Evolutionary conservation across 495 filamentous ascomycete genomes (phyloP).

Genomic region (Podospora tetraspora): DNA sequence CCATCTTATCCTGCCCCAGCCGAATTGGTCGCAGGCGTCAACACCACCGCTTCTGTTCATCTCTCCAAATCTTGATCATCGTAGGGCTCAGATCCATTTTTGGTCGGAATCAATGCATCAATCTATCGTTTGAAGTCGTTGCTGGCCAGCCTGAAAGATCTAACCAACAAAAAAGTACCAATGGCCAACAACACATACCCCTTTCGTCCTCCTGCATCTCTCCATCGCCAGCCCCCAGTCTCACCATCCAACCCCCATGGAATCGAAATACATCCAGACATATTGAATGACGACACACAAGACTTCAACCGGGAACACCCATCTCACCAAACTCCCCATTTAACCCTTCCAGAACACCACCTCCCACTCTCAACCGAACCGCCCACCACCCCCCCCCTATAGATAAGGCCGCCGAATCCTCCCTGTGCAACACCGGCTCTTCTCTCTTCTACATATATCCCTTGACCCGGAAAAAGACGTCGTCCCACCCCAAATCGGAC

Average conservation of each 20-base stretch:
- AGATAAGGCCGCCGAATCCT: background rate
- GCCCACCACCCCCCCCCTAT: background rate
- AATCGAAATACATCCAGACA: background rate
- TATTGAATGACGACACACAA: background rate
- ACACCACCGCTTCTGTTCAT: background rate
- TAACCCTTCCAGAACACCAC: slow-evolving; percentile 10
- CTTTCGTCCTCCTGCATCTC: background rate
- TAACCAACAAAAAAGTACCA: background rate
- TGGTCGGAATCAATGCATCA: background rate
- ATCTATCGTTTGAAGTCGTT: background rate
- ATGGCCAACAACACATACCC: background rate
- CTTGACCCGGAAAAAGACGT: background rate
- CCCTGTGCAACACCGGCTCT: background rate
- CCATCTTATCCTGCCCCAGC: background rate
- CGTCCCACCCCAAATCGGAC: background rate
- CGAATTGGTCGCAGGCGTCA: background rate
- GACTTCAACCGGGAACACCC: background rate
- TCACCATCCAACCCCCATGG: background rate
- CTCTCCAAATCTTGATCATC: background rate
- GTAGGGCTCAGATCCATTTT: background rate
- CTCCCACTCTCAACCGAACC: background rate
- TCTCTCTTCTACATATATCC: background rate
- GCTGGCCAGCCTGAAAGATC: background rate
- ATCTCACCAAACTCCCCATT: background rate
- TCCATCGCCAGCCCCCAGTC: background rate